These are phyloP conservation scores for Zygosaccharomyces kombuchaensis DNA, from an alignment of 805 yeast genomes.

Conservation along the genomic window DNA sequence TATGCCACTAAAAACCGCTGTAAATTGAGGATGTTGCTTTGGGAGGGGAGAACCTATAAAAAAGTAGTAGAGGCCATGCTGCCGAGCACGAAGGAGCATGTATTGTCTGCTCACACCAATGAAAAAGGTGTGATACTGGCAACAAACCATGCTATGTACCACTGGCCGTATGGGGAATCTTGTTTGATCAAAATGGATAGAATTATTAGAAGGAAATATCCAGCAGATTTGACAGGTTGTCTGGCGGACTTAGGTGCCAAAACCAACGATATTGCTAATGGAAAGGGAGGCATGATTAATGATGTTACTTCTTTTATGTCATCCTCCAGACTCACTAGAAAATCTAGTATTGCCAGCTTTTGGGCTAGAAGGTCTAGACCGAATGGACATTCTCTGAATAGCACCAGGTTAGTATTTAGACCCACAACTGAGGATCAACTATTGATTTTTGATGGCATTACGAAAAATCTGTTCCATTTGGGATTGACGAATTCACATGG, in stretches of 20 bases:
- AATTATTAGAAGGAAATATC: slow-evolving; percentile 20
- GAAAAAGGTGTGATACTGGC: slow-evolving; percentile 21
- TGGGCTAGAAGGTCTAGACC: slow-evolving; percentile 14
- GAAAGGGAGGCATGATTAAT: background rate
- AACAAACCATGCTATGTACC: slow-evolving; percentile 22
- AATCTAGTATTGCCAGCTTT: slow-evolving; percentile 19
- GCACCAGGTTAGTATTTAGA: slow-evolving; percentile 19
- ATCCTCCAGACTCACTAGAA: slow-evolving; percentile 13
- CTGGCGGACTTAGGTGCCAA: slow-evolving; percentile 15
- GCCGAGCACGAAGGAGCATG: slow-evolving; percentile 18
- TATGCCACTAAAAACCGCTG: slow-evolving; percentile 17
- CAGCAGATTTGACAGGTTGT: slow-evolving; percentile 20
- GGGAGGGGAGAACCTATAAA: slow-evolving; percentile 29
- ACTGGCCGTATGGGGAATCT: slow-evolving; percentile 21
- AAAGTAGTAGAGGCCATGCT: slow-evolving; percentile 24
- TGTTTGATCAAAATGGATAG: slow-evolving; percentile 21
- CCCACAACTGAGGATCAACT: slow-evolving; percentile 7
- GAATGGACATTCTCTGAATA: background rate
- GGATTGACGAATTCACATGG: slow-evolving; percentile 7
- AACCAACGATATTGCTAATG: background rate
- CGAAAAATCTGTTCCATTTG: slow-evolving; percentile 17
- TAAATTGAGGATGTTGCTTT: slow-evolving; percentile 26
- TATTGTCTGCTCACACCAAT: slow-evolving; percentile 19
- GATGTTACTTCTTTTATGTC: slow-evolving; percentile 14
- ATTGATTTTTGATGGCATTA: slow-evolving; percentile 22